Evolutionary conservation across 345 rosid genomes (phyloP), one percentile per base, ranked within the genome.

Genomic region (Eucalyptus leucophloia): DNA sequence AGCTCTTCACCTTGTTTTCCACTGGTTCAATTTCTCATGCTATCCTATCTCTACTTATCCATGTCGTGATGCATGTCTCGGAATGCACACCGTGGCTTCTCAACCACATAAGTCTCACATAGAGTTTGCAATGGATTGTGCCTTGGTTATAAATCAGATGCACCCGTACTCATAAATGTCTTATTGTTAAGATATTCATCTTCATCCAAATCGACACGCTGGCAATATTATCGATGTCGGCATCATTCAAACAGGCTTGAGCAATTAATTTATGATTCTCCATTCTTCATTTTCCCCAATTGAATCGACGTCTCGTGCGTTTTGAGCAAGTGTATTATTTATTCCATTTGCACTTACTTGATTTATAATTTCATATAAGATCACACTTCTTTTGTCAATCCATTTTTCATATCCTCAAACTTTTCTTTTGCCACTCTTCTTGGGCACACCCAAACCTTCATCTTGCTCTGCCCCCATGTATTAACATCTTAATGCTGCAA

Each of bases 291-390:
- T 72, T 72, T 72, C 26, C 12, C 44, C 8, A 0, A 34, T 40
- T 19, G 3, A 5, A 12, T 72, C 14, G 5, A 37, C 4, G 5
- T 21, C 28, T 37, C 8, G 0, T 37, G 28, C 5, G 1, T 40
- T 77, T 37, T 77, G 28, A 21, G 47, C 5, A 2, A 37, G 4
- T 37, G 6, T 77, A 3, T 37, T 37, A 18, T 0, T 72, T 72
- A 5, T 34, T 72, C 26, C 45, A 18, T 72, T 0, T 34, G 45
- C 82, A 34, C 82, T 34, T 34, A 72, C 26, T 34, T 2, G 23
- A 17, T 69, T 69, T 69, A 34, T 69, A 37, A 72, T 72, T 72
- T 18, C 82, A 72, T 37, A 12, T 77, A 37, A 77, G 83, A 37
- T 77, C 6, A 21, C 47, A 21, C 83, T 77, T 37, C 83, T 77